Base-by-base conservation (phyloP, 2,329 filamentous ascomycete species). In the Leptographium radiaticola region DNA sequence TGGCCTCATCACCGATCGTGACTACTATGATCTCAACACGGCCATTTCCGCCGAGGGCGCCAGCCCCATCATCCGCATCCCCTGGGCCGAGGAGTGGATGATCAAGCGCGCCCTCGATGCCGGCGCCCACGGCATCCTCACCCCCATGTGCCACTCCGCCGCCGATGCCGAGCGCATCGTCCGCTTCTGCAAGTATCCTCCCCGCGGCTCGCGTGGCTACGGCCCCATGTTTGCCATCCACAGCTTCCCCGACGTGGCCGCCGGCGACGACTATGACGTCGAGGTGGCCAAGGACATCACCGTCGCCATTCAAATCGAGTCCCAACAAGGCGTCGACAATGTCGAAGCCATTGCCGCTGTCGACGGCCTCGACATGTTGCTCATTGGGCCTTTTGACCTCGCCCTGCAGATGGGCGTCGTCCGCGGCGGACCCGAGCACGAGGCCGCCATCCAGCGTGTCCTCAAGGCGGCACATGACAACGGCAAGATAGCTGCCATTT, bases 31-130 rank as follows among this genome's bases (percentile, higher is more conserved):
- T 31, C 56, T 60, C 20, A 54, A 40, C 40, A 54, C 56, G 43
- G 71, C 70, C 10, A 67, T 73, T 57, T 67, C 69, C 11, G 63
- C 65, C 18, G 65, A 64, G 47, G 68, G 69, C 25, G 68, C 69
- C 40, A 71, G 69, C 56, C 58, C 59, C 54, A 67, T 74, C 52
- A 70, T 74, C 20, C 64, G 67, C 51, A 74, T 81, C 44, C 70
- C 75, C 15, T 75, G 75, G 31, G 78, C 78, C 54, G 76, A 81
- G 65, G 70, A 73, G 49, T 81, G 76, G 77, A 79, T 80, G 76
- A 76, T 81, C 55, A 81, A 82, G 62, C 68, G 78, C 51, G 79
- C 79, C 12, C 70, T 83, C 40, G 79, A 82, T 59, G 67, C 76
- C 46, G 79, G 79, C 40, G 78, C 79, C 9, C 78, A 82, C 61